Base-by-base conservation (phyloP, 805 yeast species). In the Saturnispora quitensis region DNA sequence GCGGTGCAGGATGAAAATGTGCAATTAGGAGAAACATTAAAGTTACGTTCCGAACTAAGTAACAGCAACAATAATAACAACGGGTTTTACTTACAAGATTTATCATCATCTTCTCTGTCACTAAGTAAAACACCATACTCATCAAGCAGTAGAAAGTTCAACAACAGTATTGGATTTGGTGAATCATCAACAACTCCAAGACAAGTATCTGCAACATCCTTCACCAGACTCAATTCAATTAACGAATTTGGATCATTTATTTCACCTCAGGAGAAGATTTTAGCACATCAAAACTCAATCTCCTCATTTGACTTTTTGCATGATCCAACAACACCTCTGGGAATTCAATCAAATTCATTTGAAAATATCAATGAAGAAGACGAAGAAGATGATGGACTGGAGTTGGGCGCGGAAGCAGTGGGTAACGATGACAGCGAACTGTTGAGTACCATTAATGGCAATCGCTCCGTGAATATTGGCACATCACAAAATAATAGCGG, bases 171-270 rank as follows among this genome's bases (percentile, higher is more conserved):
- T 45, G 67, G 65, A 43, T 57, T 76, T 49, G 80, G 79, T 6
- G 80, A 78, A 56, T 70, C 80, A 0, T 72, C 80, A 5, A 62
- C 68, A 12, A 74, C 82, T 0, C 80, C 80, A 7, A 60, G 66
- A n/a, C 45, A 48, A 17, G 48, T 36, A 33, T 47, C 49, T 4
- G 13, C 53, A 25, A 35, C 46, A 36, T 59, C 65, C 9, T 46
- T 50, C 13, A 31, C 44, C 18, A 53, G 52, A 36, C 28, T 56
- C 12, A 54, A 54, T 40, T 47, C 47, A 10, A 45, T 52, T 27
- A 40, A 51, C 4, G 50, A 55, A 15, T 33, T 35, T 10, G 43
- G 35, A 18, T n/a, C 43, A 13, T 33, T 43, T 6, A 43, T 58
- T 45, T 44, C 58, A 15, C 31, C 60, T 3, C 55, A 57, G 12